Evolutionary conservation across 805 yeast genomes (phyloP).

Genomic region (Metschnikowia rubicola): DNA sequence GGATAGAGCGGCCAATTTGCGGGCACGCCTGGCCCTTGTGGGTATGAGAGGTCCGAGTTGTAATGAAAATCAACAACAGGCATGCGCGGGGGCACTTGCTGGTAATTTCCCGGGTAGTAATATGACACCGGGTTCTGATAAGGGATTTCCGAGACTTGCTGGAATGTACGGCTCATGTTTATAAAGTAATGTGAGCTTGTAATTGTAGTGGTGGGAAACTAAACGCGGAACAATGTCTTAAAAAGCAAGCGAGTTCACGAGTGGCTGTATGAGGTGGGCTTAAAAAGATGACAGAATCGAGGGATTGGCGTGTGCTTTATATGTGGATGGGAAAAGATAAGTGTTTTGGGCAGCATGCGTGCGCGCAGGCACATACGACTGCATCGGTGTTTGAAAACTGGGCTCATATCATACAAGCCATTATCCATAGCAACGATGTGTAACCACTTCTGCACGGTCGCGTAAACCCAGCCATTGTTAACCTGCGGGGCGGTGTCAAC

Average conservation of each 20-base stretch:
- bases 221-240: background rate
- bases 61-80: slow-evolving; percentile 2
- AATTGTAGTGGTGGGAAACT: no score
- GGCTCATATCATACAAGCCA: background rate
- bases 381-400: slow-evolving; percentile 5
- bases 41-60: slow-evolving; percentile 6
- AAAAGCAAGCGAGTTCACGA: background rate
- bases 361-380: background rate
- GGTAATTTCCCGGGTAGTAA: slow-evolving; percentile 1
- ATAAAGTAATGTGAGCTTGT: no score
- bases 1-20: background rate
- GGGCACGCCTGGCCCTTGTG: background rate
- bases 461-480: background rate
- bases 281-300: background rate
- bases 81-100: slow-evolving; percentile 1
- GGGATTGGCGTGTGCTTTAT: slow-evolving; percentile 2
- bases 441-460: background rate
- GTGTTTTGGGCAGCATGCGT: slow-evolving; percentile 2
- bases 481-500: background rate
- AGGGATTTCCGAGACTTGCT: slow-evolving; percentile 1
- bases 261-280: background rate
- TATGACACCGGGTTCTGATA: slow-evolving; percentile 3
- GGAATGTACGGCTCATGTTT: slow-evolving; percentile 3
- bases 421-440: background rate
- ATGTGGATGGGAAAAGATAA: slow-evolving; percentile 1